Conservation (phyloP, 225 moss, liverwort and hornwort species). For the Lunularia cruciata region DNA sequence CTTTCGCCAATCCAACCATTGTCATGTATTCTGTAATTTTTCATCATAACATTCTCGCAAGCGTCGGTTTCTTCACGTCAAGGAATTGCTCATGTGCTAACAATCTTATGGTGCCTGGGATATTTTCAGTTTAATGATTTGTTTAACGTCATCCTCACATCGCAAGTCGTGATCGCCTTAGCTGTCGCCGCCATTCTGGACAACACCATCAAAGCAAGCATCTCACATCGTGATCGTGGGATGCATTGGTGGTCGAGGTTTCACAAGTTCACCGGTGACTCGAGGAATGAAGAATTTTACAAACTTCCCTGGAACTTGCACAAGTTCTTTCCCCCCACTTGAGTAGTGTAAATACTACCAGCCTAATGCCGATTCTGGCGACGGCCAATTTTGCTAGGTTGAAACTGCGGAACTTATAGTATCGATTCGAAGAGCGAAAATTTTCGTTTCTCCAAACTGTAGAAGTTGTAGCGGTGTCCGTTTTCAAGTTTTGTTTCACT, state of each 20-base stretch:
- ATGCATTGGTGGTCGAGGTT: conserved; percentile 95
- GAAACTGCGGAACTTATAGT: too few relatives aligned
- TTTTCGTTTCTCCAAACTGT: too few relatives aligned
- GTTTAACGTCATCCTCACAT: conserved; percentile 72
- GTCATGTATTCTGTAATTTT: not conserved
- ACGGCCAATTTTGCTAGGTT: too few relatives aligned
- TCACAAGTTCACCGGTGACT: conserved; percentile 64
- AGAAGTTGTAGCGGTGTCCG: too few relatives aligned
- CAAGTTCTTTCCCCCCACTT: conserved; percentile 81
- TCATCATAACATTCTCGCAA: not conserved
- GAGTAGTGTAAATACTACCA: too few relatives aligned
- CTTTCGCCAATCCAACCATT: not conserved
- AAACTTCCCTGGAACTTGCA: conserved; percentile 75
- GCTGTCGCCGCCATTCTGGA: conserved; percentile 68
- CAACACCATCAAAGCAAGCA: conserved; percentile 61
- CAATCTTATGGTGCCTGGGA: not conserved
- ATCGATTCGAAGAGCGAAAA: too few relatives aligned
- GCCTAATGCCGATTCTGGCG: too few relatives aligned
- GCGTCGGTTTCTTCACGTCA: not conserved
- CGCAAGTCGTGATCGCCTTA: conserved; percentile 64
- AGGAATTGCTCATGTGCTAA: not conserved
- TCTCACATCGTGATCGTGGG: conserved; percentile 71
- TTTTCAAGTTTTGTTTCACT: too few relatives aligned
- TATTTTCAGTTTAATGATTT: conserved; percentile 79
- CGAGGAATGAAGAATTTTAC: conserved; percentile 88